Conservation (phyloP, 257 asterid genomes). For the Apocynum venetum region DNA sequence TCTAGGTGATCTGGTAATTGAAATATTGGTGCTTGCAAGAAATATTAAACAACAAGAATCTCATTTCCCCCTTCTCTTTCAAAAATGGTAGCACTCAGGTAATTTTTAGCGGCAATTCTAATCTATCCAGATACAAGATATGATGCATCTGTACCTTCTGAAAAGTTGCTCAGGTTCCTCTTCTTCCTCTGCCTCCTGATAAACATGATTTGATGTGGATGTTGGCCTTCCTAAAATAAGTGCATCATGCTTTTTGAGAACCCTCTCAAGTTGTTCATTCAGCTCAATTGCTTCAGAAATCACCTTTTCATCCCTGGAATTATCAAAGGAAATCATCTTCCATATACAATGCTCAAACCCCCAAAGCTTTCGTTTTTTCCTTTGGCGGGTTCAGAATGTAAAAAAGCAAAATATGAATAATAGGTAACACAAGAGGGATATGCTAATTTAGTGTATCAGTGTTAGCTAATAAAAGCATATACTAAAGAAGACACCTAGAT, state of each 20-base stretch:
- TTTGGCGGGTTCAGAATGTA: too few relatives aligned
- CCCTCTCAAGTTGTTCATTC: constrained; percentile 82
- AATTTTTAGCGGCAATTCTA: neutral
- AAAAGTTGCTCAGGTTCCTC: constrained; percentile 85
- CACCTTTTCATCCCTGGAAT: constrained; percentile 44
- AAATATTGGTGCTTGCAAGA: neutral
- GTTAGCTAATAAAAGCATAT: too few relatives aligned
- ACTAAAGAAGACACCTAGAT: neutral
- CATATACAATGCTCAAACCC: neutral
- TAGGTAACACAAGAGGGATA: neutral
- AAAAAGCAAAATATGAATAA: neutral
- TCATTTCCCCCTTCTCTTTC: neutral
- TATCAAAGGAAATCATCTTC: constrained; percentile 10
- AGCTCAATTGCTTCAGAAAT: constrained; percentile 71
- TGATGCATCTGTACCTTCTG: constrained; percentile 44
- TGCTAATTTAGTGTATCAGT: too few relatives aligned
- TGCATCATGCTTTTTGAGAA: constrained; percentile 74
- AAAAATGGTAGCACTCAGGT: neutral
- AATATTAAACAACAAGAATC: neutral
- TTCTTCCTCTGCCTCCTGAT: constrained; percentile 55
- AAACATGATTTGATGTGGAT: constrained; percentile 42
- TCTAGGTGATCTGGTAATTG: neutral
- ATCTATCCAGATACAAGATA: neutral
- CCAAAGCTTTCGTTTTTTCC: neutral
- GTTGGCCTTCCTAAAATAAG: constrained; percentile 49